Conservation (phyloP, 2,329 filamentous ascomycete genomes). For the Talaromyces sp. region DNA sequence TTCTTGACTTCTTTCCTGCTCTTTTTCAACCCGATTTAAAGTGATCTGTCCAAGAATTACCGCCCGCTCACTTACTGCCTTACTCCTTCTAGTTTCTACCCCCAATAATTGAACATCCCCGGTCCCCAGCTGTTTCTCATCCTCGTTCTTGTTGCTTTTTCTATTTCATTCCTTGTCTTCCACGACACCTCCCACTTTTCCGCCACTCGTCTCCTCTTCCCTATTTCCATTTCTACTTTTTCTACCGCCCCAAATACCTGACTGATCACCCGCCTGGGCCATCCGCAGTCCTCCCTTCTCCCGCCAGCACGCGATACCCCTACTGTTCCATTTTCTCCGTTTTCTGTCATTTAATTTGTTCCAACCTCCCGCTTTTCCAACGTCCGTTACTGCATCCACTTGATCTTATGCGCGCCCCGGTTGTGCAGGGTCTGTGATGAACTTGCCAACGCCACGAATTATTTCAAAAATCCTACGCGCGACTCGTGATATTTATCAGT, state of each 20-base stretch:
- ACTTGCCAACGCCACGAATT: background rate
- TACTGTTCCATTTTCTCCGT: background rate
- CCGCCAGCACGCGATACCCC: background rate
- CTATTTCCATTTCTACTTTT: too few relatives aligned
- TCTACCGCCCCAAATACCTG: slow-evolving; percentile 17
- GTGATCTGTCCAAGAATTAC: background rate
- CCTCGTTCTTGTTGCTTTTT: slow-evolving; percentile 14
- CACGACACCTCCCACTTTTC: background rate
- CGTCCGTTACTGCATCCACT: background rate
- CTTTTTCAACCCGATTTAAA: background rate
- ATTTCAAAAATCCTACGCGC: background rate
- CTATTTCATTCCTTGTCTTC: background rate
- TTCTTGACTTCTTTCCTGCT: background rate
- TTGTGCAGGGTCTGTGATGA: background rate
- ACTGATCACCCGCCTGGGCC: slow-evolving; percentile 11
- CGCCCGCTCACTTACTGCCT: background rate
- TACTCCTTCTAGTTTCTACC: slow-evolving; percentile 10
- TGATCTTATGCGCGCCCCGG: background rate
- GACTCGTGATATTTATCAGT: background rate
- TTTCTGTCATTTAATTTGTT: background rate
- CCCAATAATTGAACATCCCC: slow-evolving; percentile 15
- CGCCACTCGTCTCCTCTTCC: too few relatives aligned
- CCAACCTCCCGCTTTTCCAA: background rate
- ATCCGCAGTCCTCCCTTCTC: background rate
- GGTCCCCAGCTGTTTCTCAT: slow-evolving; percentile 16